These are phyloP conservation scores for Fusarium setosum DNA, from an alignment of 2,329 filamentous ascomycete species.

Conservation along the genomic window DNA sequence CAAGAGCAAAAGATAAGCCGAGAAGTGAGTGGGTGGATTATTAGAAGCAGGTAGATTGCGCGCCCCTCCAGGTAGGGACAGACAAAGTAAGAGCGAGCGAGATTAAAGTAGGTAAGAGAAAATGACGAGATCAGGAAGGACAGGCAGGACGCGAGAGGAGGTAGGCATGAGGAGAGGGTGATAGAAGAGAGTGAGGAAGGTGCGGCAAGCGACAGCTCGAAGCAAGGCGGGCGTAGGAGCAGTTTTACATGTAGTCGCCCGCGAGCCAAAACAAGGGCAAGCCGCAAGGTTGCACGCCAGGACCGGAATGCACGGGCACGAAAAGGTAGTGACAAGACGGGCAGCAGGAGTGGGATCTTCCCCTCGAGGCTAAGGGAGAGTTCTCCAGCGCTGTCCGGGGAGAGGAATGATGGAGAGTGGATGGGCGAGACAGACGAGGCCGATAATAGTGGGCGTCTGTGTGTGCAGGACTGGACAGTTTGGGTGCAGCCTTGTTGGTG, in stretches of 20 bases:
- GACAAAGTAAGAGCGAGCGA: background rate
- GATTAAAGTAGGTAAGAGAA: background rate
- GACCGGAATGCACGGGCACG: conserved; percentile 42
- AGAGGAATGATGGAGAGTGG: conserved; percentile 48
- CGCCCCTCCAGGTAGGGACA: too few species aligned
- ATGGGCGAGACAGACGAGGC: conserved; percentile 52
- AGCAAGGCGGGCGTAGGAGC: conserved; percentile 25
- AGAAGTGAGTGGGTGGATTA: conserved; percentile 2
- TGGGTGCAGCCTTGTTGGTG: background rate
- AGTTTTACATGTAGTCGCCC: conserved; percentile 42
- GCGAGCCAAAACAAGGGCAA: conserved; percentile 43
- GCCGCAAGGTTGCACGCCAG: conserved; percentile 35
- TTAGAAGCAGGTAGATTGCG: background rate
- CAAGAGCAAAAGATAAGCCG: background rate
- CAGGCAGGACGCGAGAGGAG: background rate
- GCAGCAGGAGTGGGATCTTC: conserved; percentile 20
- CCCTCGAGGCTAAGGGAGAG: conserved; percentile 47
- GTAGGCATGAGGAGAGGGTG: background rate
- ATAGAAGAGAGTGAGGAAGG: conserved; percentile 7
- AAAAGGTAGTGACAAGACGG: conserved; percentile 17
- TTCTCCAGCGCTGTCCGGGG: conserved; percentile 35
- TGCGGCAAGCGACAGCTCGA: conserved; percentile 26
- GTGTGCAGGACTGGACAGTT: background rate
- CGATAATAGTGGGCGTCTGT: conserved; percentile 24
- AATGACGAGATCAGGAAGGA: background rate